Evolutionary conservation across 2,329 filamentous ascomycete genomes (phyloP).

Genomic region (Colletotrichum noveboracense): DNA sequence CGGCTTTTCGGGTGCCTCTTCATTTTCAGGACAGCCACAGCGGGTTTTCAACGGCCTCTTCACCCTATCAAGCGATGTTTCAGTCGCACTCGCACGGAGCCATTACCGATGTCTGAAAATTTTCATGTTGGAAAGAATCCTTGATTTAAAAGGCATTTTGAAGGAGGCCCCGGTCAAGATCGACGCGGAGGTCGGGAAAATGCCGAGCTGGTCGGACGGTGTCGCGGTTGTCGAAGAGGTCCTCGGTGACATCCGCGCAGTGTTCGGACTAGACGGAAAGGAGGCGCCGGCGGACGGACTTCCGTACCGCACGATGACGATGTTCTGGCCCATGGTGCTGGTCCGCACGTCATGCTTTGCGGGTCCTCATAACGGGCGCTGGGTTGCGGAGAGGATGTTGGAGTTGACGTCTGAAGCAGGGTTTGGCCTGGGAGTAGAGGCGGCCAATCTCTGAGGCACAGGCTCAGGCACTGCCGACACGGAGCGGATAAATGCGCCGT

Average conservation of each 20-base stretch:
- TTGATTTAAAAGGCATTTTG: not conserved
- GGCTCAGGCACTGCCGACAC: too few relatives aligned
- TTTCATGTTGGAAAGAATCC: not conserved
- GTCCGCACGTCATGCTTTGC: slow-evolving; percentile 5
- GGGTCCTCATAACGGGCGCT: not conserved
- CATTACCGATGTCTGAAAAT: slow-evolving; percentile 7
- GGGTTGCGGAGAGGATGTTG: slow-evolving; percentile 8
- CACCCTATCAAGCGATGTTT: not conserved
- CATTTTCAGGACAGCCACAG: not conserved
- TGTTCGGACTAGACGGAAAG: slow-evolving; percentile 10
- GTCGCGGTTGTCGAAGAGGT: not conserved
- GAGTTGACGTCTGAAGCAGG: slow-evolving; percentile 5
- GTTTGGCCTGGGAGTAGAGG: slow-evolving; percentile 2
- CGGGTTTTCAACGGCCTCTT: slow-evolving; percentile 3
- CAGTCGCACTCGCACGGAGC: not conserved
- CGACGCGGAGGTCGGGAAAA: not conserved
- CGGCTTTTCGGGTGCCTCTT: not conserved
- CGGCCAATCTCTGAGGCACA: not conserved
- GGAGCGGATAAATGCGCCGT: not conserved
- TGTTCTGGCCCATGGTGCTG: slow-evolving; percentile 16
- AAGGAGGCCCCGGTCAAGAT: not conserved
- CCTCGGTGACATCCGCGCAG: not conserved
- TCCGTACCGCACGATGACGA: slow-evolving; percentile 11
- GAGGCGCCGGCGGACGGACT: not conserved
- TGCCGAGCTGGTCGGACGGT: not conserved